Percentiles rank a stretch among this genome's conserved stretches.
Evolutionary conservation across 805 yeast genomes (phyloP).

Genomic region (Candida dajiaensis): DNA sequence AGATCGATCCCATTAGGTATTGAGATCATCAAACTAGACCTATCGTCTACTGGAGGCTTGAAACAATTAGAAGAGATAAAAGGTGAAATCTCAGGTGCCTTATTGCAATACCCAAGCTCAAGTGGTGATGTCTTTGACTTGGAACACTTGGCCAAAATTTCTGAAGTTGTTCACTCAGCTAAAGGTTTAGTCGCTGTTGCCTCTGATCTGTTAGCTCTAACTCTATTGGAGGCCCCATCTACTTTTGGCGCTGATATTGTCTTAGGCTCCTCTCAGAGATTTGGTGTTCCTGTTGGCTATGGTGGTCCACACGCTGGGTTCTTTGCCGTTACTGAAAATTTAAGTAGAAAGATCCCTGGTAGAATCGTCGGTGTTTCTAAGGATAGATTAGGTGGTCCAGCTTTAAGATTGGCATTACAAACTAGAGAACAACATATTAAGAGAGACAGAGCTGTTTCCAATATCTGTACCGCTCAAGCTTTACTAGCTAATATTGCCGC

Average conservation of each 20-base stretch:
- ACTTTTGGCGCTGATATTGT: conserved; percentile 89
- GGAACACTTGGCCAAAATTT: conserved; percentile 44
- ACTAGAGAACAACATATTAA: conserved; percentile 98
- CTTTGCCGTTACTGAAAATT: conserved; percentile 76
- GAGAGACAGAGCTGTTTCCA: conserved; percentile 96
- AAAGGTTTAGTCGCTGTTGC: conserved; percentile 82
- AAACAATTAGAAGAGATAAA: conserved; percentile 28
- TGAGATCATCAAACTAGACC: conserved; percentile 52
- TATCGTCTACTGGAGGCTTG: conserved; percentile 38
- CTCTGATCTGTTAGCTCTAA: conserved; percentile 87
- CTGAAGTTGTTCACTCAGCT: conserved; percentile 58
- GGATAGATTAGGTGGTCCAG: conserved; percentile 87
- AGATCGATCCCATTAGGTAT: conserved; percentile 75
- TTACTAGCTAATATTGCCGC: conserved; percentile 92
- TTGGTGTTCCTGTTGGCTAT: conserved; percentile 96
- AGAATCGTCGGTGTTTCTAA: conserved; percentile 90
- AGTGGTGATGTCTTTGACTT: conserved; percentile 60
- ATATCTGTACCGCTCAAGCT: conserved; percentile 98
- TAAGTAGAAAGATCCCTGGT: conserved; percentile 94
- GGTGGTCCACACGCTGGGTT: conserved; percentile 99
- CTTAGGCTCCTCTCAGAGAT: conserved; percentile 88
- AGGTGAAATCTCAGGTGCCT: conserved; percentile 62
- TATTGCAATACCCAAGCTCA: conserved; percentile 88
- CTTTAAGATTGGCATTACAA: conserved; percentile 88
- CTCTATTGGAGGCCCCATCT: conserved; percentile 78